These are phyloP conservation scores for Fusarium neocosmosporiellum DNA, from an alignment of 2,329 filamentous ascomycete genomes.

Conservation along the genomic window DNA sequence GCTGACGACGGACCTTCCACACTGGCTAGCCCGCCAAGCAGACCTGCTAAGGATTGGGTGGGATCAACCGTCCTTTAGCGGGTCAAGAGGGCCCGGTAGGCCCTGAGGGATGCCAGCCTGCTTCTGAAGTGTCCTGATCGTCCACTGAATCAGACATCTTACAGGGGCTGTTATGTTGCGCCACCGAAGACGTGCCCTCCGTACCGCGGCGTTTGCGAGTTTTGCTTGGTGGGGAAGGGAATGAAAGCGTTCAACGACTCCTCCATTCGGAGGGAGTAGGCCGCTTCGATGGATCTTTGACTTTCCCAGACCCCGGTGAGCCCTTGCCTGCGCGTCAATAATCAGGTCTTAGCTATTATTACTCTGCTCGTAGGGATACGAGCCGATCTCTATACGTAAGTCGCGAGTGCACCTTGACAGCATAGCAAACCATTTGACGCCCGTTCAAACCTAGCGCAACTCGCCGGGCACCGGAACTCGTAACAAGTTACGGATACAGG, in stretches of 20 bases:
- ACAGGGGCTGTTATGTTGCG: slow-evolving; percentile 38
- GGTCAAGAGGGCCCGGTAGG: slow-evolving; percentile 12
- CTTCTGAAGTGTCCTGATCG: slow-evolving; percentile 37
- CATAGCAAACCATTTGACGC: slow-evolving; percentile 11
- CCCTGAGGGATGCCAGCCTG: slow-evolving; percentile 15
- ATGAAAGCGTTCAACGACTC: slow-evolving; percentile 8
- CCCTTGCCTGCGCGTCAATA: slow-evolving; percentile 1
- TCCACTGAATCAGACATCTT: slow-evolving; percentile 38
- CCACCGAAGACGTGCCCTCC: slow-evolving; percentile 32
- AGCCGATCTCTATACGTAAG: slow-evolving; percentile 21
- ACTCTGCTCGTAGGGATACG: slow-evolving; percentile 20
- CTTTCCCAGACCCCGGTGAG: slow-evolving; percentile 16
- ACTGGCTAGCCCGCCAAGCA: slow-evolving; percentile 23
- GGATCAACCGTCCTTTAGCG: slow-evolving; percentile 30
- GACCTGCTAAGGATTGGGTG: slow-evolving; percentile 16
- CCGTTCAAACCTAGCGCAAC: slow-evolving; percentile 2
- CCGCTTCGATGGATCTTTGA: slow-evolving; percentile 23
- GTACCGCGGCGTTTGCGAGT: slow-evolving; percentile 12
- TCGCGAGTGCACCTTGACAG: slow-evolving; percentile 7
- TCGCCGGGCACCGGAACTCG: slow-evolving; percentile 3
- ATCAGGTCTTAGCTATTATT: slow-evolving; percentile 7
- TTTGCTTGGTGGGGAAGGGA: slow-evolving; percentile 4
- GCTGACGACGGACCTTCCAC: not conserved
- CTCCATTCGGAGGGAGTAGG: not conserved
- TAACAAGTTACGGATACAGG: slow-evolving; percentile 4